These are phyloP conservation scores for Xylariaceae sp. DNA, from an alignment of 2,329 filamentous ascomycete species.

Conservation along the genomic window DNA sequence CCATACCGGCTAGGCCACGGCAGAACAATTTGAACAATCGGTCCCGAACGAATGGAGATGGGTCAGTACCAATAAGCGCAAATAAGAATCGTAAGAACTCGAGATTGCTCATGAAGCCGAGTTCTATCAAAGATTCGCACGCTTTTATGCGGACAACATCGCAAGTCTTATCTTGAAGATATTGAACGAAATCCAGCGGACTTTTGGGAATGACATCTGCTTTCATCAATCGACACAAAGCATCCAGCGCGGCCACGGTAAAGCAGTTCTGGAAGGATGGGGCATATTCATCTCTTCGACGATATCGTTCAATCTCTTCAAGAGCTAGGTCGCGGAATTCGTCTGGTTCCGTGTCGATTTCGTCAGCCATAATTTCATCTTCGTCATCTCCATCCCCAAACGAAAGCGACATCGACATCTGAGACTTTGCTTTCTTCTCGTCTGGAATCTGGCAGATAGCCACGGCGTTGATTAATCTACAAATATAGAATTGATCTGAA, in stretches of 20 bases:
- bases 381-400: constrained; percentile 41
- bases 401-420: constrained; percentile 41
- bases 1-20: constrained; percentile 58
- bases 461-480: constrained; percentile 65
- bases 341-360: constrained; percentile 40
- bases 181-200: constrained; percentile 57
- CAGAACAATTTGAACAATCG: constrained; percentile 57
- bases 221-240: constrained; percentile 61
- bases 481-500: constrained; percentile 86
- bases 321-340: constrained; percentile 51
- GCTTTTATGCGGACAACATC: constrained; percentile 63
- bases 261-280: constrained; percentile 65
- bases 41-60: constrained; percentile 59
- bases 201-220: constrained; percentile 54
- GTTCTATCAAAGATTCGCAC: constrained; percentile 59
- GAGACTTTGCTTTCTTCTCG: constrained; percentile 39
- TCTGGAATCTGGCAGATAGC: constrained; percentile 55
- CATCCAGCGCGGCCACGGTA: constrained; percentile 59
- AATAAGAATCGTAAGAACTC: constrained; percentile 55
- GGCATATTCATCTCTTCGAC: constrained; percentile 65
- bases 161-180: constrained; percentile 59
- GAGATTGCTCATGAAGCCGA: constrained; percentile 56
- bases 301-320: constrained; percentile 62
- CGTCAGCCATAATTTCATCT: constrained; percentile 41
- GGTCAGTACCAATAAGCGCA: constrained; percentile 56